Conservation (phyloP, 148 eudicot genomes). For the Fagopyrum esculentum region DNA sequence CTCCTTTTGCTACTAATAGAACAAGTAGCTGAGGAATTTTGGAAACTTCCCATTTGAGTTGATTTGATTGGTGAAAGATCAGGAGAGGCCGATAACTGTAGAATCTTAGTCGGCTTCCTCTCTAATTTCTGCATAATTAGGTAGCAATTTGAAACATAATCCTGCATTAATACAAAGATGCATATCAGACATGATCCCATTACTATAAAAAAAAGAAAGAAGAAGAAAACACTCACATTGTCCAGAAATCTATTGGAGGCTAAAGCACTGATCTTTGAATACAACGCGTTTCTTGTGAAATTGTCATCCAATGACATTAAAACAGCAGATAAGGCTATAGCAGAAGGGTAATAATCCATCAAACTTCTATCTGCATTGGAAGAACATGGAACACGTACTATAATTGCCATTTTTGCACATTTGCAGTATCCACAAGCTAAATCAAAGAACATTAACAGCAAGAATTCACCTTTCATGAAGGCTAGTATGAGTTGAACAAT, state of each 20-base stretch:
- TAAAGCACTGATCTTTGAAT: conserved; percentile 26
- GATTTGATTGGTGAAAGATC: conserved; percentile 11
- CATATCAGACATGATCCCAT: neutral
- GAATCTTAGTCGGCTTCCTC: neutral
- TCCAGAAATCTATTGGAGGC: conserved; percentile 20
- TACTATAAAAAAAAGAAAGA: neutral
- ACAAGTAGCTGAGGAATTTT: neutral
- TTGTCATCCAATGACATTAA: conserved; percentile 36
- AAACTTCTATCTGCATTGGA: conserved; percentile 28
- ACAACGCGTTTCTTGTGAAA: conserved; percentile 28
- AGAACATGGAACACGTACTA: neutral
- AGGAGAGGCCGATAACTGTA: conserved; percentile 5
- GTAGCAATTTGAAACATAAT: conserved; percentile 37
- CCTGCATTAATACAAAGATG: conserved; percentile 18
- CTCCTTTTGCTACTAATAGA: conserved; percentile 15
- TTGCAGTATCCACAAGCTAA: neutral
- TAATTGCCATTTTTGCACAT: neutral
- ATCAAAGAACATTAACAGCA: neutral
- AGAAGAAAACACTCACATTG: conserved; percentile 24
- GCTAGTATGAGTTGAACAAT: conserved; percentile 23
- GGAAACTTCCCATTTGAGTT: neutral
- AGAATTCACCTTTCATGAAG: conserved; percentile 32
- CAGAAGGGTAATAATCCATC: conserved; percentile 33
- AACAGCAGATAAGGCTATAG: conserved; percentile 35
- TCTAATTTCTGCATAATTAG: conserved; percentile 20